Evolutionary conservation across 352 stramenopile genomes (phyloP), one percentile per base, ranked within the genome.

Genomic region (Phytophthora pseudosyringae): DNA sequence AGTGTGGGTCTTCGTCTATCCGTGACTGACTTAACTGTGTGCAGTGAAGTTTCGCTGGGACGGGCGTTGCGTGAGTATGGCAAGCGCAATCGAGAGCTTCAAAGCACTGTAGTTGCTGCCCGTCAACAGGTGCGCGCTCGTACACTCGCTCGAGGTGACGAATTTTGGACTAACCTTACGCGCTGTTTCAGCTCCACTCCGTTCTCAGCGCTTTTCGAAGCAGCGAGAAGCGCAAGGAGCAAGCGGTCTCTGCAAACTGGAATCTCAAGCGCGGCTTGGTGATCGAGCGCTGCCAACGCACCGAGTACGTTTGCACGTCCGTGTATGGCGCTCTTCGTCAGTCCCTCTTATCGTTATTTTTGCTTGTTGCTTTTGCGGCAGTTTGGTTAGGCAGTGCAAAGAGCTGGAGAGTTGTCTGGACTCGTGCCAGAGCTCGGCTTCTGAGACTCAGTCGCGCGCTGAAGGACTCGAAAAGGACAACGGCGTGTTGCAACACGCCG

Each of bases 371-470:
- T 39, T 10, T 39, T 52, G 35, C 4, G 54, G n/a, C 28, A 90
- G 81, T 31, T 65, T 90, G 36, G 45, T 90, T 18, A 52, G 58
- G 3, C 75, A 89, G 33, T 90, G 77, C 41, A 69, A 67, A 8
- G 73, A 84, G 53, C 67, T 89, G 38, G 69, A 88, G 57, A 54
- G n/a, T n/a, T 89, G 80, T 56, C 67, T 89, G 5, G 53, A 62
- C 33, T 73, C 59, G 12, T 89, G 69, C 51, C 73, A 83, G 45
- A 54, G 35, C 10, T 74, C 69, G 1, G 69, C 73, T 4, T 61
- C 43, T 8, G 73, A 77, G 31, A 79, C 73, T 9, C 61, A 76
- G 21, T 52, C 67, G 16, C 74, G 75, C 18, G 69, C 73, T 40
- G 53, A 80, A 51, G 50, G 48, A 18, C 69, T 88, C 16, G 64